phyloP scores from a whole-genome alignment of 2,329 filamentous ascomycete species.

The Trichoderma atroviride region DNA sequence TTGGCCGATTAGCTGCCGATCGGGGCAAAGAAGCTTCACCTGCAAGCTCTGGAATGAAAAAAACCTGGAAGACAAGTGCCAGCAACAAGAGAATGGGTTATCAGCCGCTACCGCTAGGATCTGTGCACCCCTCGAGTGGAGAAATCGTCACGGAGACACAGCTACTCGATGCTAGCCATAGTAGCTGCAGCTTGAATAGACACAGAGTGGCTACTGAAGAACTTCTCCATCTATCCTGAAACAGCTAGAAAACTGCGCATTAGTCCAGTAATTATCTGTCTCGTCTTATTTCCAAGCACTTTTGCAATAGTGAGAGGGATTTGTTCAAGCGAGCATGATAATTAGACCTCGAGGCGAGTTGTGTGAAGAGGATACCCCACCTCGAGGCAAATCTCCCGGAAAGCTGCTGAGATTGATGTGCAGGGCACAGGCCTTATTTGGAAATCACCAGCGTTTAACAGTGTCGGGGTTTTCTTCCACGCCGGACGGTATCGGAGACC shows the following conservation, averaged over 20 bases:
- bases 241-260: background rate
- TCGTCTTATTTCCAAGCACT: background rate
- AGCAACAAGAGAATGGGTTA: background rate
- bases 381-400: background rate
- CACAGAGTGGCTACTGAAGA: background rate
- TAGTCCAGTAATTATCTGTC: background rate
- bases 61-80: background rate
- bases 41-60: background rate
- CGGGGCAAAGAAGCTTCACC: slow-evolving; percentile 10
- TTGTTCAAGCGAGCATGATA: slow-evolving; percentile 3
- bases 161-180: background rate
- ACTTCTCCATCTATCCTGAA: background rate
- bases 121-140: background rate
- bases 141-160: background rate
- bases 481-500: background rate
- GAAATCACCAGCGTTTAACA: background rate
- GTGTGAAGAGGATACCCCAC: background rate
- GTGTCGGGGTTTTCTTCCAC: background rate
- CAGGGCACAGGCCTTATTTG: background rate
- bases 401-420: background rate
- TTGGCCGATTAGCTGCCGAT: slow-evolving; percentile 22
- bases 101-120: background rate
- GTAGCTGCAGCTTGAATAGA: background rate
- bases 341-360: background rate
- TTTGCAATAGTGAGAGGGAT: background rate